Base-by-base conservation (phyloP, 257 asterid species). In the Dorcoceras hygrometricum region DNA sequence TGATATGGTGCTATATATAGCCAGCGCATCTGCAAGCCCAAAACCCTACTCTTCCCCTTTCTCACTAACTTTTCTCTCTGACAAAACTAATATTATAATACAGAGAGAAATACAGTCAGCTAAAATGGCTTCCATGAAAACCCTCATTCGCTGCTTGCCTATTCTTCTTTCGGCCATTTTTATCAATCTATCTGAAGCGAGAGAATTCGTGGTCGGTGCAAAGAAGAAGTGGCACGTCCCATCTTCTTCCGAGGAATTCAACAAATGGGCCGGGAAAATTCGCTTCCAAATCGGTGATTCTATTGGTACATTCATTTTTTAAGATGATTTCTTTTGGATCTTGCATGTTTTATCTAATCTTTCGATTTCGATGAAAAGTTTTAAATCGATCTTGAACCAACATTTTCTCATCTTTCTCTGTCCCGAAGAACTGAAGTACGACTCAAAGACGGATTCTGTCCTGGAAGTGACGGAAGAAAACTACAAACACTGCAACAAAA, bases 231-330 rank as follows among this genome's bases (percentile, higher is more conserved):
- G 93, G 95, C 57, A 73, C 48, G 63, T 87, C 6, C 96, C 96
- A 0, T 63, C 93, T 46, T 74, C 89, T 20, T 73, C 80, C 5
- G 72, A 85, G 23, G 69, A 67, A 57, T 79, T 72, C 71, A 77
- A 65, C 63, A 55, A 76, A 12, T 87, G 96, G 96, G 84, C 90
- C 34, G 43, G 61, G 3, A 69, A 56, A 39, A 43, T 2, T 18
- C 87, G 96, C 0, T 87, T 87, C 70, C 57, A 12, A 23, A 82
- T 87, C 72, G 88, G 85, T 8, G 95, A 89, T 73, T 72, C 78
- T 55, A 59, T 89, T 20, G 86, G 96, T 89, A 80, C 1, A 18
- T 39, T 4, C 19, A 32, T 26, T 27, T 1, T 58, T 19, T 36
- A 9, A 20, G 4, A 2, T 7, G 23, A 3, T n/a, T 59, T 7